Evolutionary conservation across 495 filamentous ascomycete genomes (phyloP).

Genomic region (Beverwykella pulmonaria): DNA sequence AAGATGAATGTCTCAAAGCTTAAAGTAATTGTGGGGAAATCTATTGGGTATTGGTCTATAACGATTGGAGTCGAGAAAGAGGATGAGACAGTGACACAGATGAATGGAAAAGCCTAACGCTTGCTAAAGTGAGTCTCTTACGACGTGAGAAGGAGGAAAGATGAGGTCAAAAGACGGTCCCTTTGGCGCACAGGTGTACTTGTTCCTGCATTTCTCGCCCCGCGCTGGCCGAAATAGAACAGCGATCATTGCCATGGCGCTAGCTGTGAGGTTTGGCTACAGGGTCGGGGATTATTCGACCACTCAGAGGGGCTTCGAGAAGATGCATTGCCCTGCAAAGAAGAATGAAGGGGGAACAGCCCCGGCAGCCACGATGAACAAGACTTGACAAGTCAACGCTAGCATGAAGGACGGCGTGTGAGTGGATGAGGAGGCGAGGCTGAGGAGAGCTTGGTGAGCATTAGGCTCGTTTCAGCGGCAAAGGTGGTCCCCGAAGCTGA

Average conservation of each 20-base stretch:
- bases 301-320: background rate
- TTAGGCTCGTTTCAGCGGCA: background rate
- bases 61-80: background rate
- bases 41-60: conserved; percentile 14
- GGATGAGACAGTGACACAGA: background rate
- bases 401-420: background rate
- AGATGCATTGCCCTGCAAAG: background rate
- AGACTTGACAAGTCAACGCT: background rate
- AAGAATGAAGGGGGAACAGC: background rate
- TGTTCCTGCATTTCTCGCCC: conserved; percentile 12
- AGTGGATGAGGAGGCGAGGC: conserved; percentile 3
- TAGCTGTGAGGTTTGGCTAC: background rate
- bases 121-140: background rate
- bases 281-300: conserved; percentile 3
- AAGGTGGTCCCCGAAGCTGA: conserved; percentile 12
- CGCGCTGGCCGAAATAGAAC: conserved; percentile 13
- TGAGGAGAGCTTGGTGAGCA: background rate
- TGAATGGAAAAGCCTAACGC: conserved; percentile 3
- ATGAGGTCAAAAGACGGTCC: background rate
- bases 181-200: background rate
- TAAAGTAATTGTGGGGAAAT: background rate
- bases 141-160: conserved; percentile 2
- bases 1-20: conserved; percentile 4
- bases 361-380: conserved; percentile 5
- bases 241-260: background rate